phyloP scores from a whole-genome alignment of 2,329 filamentous ascomycete species.

The Colletotrichum sp. region DNA sequence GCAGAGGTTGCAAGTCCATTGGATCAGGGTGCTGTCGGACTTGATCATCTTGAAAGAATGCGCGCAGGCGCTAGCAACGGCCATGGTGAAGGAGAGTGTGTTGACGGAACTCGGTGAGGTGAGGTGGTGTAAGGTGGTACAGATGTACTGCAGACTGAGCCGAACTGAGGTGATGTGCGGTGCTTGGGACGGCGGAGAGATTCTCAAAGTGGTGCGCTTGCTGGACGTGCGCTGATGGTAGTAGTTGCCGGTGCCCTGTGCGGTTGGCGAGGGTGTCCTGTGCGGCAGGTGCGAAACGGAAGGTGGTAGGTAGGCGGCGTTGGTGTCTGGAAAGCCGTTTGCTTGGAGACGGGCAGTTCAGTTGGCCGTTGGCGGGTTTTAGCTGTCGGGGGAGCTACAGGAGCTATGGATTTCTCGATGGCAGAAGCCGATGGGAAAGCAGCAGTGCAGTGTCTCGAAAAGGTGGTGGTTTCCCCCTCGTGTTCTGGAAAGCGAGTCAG shows the following conservation, averaged over 20 bases:
- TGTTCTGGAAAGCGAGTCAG: neutral
- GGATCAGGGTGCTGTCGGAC: conserved; percentile 67
- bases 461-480: neutral
- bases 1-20: conserved; percentile 71
- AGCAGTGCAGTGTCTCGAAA: neutral
- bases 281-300: neutral
- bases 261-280: neutral
- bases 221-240: neutral
- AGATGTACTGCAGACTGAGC: neutral
- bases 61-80: conserved; percentile 61
- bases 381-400: neutral
- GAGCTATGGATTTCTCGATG: neutral
- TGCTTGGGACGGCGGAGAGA: neutral
- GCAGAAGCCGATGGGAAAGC: neutral
- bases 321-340: neutral
- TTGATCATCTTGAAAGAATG: conserved; percentile 72
- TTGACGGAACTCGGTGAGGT: neutral
- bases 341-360: neutral
- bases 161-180: neutral
- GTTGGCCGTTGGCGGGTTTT: neutral
- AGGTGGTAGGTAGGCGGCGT: neutral
- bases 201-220: neutral
- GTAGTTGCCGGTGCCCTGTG: neutral
- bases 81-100: conserved; percentile 43
- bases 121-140: neutral